Evolutionary conservation across 192 early-diverging fungal genomes (phyloP).

Genomic region (Coemansia sp.): DNA sequence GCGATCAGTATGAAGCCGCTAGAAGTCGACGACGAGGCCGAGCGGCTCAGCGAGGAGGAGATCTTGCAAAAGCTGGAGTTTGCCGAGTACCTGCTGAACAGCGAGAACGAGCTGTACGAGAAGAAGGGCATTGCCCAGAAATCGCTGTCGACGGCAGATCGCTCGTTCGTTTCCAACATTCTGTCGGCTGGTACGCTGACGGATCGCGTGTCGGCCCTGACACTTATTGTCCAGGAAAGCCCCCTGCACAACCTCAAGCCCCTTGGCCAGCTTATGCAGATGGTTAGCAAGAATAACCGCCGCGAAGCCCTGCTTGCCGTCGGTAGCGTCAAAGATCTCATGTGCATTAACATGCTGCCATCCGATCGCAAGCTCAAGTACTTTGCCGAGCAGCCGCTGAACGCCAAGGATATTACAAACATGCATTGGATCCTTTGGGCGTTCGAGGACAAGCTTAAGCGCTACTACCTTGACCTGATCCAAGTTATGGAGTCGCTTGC

Average conservation of each 20-base stretch:
- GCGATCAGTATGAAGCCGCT: conserved; percentile 16
- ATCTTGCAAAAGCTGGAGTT: conserved; percentile 34
- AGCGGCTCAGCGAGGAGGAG: conserved; percentile 38
- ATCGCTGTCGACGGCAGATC: conserved; percentile 73
- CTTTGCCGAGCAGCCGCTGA: conserved; percentile 87
- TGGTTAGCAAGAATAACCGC: conserved; percentile 89
- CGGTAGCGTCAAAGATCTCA: conserved; percentile 85
- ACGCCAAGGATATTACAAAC: conserved; percentile 57
- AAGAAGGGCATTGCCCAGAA: conserved; percentile 52
- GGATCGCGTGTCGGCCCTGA: conserved; percentile 92
- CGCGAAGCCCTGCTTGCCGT: conserved; percentile 84
- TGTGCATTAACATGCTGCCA: conserved; percentile 77
- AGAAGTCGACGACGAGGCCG: conserved; percentile 13
- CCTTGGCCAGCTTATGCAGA: conserved; percentile 73
- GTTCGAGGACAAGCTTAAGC: conserved; percentile 94
- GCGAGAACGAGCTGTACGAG: conserved; percentile 64
- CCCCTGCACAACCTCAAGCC: conserved; percentile 78
- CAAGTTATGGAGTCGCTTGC: conserved; percentile 81
- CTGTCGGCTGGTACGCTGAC: conserved; percentile 88
- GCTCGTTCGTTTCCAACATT: conserved; percentile 82
- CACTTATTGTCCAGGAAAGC: conserved; percentile 87
- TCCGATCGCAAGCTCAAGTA: conserved; percentile 81
- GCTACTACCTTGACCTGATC: conserved; percentile 87
- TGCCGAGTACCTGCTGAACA: conserved; percentile 64
- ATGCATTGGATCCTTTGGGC: conserved; percentile 86